A percentile compares a stretch with the other conserved stretches of the same genome.
These are phyloP conservation scores for Entomortierella chlamydospora DNA, from an alignment of 192 early-diverging fungal species.

Conservation along the genomic window DNA sequence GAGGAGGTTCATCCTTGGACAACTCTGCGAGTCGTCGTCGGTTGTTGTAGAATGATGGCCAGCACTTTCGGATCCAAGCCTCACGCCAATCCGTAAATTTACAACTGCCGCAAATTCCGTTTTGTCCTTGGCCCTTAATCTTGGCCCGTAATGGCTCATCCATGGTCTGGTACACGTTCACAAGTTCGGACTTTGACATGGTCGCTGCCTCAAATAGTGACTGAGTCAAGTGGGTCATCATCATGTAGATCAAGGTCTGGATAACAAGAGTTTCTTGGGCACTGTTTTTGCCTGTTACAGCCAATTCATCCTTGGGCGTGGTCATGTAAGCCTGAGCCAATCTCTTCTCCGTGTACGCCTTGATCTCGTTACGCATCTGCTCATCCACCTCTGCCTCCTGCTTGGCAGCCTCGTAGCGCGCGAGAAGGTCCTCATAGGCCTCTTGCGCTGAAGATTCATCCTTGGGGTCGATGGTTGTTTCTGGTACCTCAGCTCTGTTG, in stretches of 20 bases:
- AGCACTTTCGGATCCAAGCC: slow-evolving; percentile 32
- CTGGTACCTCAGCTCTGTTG: slow-evolving; percentile 33
- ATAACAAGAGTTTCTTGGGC: slow-evolving; percentile 8
- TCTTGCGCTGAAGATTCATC: not conserved
- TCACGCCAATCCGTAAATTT: slow-evolving; percentile 41
- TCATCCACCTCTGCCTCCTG: slow-evolving; percentile 18
- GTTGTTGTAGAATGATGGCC: slow-evolving; percentile 52
- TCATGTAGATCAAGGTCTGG: slow-evolving; percentile 29
- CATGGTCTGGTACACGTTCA: slow-evolving; percentile 27
- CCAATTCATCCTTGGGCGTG: slow-evolving; percentile 14
- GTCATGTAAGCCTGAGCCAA: slow-evolving; percentile 25
- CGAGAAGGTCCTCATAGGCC: slow-evolving; percentile 7
- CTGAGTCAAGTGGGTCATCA: slow-evolving; percentile 35
- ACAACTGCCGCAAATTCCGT: not conserved
- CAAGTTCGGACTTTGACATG: slow-evolving; percentile 33
- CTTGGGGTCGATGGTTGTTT: slow-evolving; percentile 22
- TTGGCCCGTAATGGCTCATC: slow-evolving; percentile 25
- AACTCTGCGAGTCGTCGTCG: slow-evolving; percentile 29
- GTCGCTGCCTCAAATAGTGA: slow-evolving; percentile 34
- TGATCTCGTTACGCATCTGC: slow-evolving; percentile 21
- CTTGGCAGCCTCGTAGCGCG: slow-evolving; percentile 24
- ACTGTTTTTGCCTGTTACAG: not conserved
- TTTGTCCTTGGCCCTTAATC: slow-evolving; percentile 11
- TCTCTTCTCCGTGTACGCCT: slow-evolving; percentile 5
- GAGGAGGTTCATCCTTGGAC: slow-evolving; percentile 6